Conservation (phyloP, 108 stramenopile species). For the Ochromonas danica region DNA sequence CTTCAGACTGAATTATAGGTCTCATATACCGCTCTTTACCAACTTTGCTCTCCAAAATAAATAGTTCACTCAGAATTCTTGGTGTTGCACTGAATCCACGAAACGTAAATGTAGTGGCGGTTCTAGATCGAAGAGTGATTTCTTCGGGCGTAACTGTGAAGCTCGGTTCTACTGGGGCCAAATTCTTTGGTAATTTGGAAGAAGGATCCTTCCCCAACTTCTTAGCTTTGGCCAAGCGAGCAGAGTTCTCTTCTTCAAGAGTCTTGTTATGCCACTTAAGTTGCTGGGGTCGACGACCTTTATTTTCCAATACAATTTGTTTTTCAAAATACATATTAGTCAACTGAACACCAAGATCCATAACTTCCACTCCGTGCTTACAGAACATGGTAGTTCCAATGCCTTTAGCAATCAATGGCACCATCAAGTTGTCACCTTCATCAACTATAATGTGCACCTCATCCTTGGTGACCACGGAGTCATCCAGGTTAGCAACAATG, state of each 20-base stretch:
- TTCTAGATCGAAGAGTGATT: slow-evolving; percentile 58
- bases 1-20: slow-evolving; percentile 47
- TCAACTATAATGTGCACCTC: slow-evolving; percentile 61
- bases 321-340: slow-evolving; percentile 48
- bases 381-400: slow-evolving; percentile 63
- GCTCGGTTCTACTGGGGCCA: slow-evolving; percentile 9
- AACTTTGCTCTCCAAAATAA: slow-evolving; percentile 54
- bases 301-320: slow-evolving; percentile 65
- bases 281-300: slow-evolving; percentile 59
- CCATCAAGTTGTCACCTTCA: slow-evolving; percentile 58
- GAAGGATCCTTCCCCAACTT: slow-evolving; percentile 44
- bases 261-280: slow-evolving; percentile 62
- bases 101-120: slow-evolving; percentile 60
- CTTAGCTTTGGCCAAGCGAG: slow-evolving; percentile 42
- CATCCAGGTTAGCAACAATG: slow-evolving; percentile 60
- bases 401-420: slow-evolving; percentile 53
- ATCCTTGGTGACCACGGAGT: slow-evolving; percentile 55
- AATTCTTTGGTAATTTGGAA: slow-evolving; percentile 25
- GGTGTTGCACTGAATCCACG: slow-evolving; percentile 40
- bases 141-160: slow-evolving; percentile 49
- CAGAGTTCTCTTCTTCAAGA: slow-evolving; percentile 25
- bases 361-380: slow-evolving; percentile 46
- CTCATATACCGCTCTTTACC: slow-evolving; percentile 57
- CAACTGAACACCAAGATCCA: slow-evolving; percentile 60
- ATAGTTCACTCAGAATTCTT: slow-evolving; percentile 37